Percentiles rank a stretch among this genome's conserved stretches.
These are phyloP conservation scores for Fusarium palustre DNA, from an alignment of 2,329 filamentous ascomycete species.

Conservation along the genomic window DNA sequence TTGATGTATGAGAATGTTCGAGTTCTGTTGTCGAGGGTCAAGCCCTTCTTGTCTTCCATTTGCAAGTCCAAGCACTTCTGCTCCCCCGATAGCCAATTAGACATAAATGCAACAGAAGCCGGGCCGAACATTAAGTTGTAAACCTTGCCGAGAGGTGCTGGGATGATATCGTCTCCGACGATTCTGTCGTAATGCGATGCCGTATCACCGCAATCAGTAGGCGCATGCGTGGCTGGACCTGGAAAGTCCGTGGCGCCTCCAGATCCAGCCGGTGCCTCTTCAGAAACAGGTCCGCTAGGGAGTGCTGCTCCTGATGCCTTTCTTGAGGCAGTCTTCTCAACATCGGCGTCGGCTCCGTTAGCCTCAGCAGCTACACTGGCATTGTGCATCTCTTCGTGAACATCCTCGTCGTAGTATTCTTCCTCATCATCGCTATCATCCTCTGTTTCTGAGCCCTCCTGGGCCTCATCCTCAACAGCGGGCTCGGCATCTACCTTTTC, in stretches of 20 bases:
- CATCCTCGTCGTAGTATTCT: slow-evolving; percentile 73
- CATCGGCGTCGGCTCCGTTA: slow-evolving; percentile 59
- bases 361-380: slow-evolving; percentile 69
- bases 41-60: slow-evolving; percentile 84
- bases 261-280: slow-evolving; percentile 60
- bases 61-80: slow-evolving; percentile 91
- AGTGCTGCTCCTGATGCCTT: slow-evolving; percentile 74
- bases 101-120: slow-evolving; percentile 82
- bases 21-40: slow-evolving; percentile 78
- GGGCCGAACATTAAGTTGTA: slow-evolving; percentile 90
- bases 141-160: slow-evolving; percentile 90
- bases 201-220: slow-evolving; percentile 86
- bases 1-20: slow-evolving; percentile 91
- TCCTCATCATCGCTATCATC: slow-evolving; percentile 73
- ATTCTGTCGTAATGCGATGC: slow-evolving; percentile 85
- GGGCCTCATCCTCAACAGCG: slow-evolving; percentile 52
- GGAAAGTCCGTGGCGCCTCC: slow-evolving; percentile 75
- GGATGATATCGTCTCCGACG: slow-evolving; percentile 85
- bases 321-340: slow-evolving; percentile 72
- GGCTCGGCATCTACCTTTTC: slow-evolving; percentile 76
- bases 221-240: slow-evolving; percentile 81
- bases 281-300: slow-evolving; percentile 58
- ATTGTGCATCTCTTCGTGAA: slow-evolving; percentile 83
- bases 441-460: slow-evolving; percentile 68
- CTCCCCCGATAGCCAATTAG: slow-evolving; percentile 85